These are phyloP conservation scores for Myxozyma mucilagina DNA, from an alignment of 805 yeast genomes.

Conservation along the genomic window DNA sequence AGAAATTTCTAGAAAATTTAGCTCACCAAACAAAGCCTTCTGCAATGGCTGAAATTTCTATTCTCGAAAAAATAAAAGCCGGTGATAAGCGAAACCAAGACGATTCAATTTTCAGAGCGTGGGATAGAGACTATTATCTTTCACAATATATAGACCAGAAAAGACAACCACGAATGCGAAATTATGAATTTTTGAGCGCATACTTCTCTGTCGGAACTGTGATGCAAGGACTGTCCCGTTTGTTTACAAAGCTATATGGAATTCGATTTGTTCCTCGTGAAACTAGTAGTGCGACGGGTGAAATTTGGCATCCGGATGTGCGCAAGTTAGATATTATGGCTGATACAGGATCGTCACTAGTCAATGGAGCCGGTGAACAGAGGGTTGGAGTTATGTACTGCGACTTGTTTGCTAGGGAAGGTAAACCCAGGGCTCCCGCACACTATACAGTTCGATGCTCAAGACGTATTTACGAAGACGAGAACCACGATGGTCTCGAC, in stretches of 20 bases:
- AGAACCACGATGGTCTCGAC: constrained; percentile 44
- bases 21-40: constrained; percentile 53
- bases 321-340: constrained; percentile 76
- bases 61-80: constrained; percentile 38
- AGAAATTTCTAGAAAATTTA: constrained; percentile 63
- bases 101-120: constrained; percentile 60
- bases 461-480: constrained; percentile 66
- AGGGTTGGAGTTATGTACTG: constrained; percentile 80
- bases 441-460: constrained; percentile 96
- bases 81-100: constrained; percentile 42
- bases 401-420: constrained; percentile 77
- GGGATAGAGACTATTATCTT: constrained; percentile 82
- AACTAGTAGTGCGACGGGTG: constrained; percentile 55
- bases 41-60: constrained; percentile 59
- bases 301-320: constrained; percentile 87
- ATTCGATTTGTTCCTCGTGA: constrained; percentile 68
- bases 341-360: constrained; percentile 49
- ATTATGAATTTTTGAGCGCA: constrained; percentile 53
- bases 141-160: constrained; percentile 38
- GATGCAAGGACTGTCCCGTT: constrained; percentile 72
- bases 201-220: constrained; percentile 85
- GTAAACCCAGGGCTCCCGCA: constrained; percentile 77
- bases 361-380: constrained; percentile 15
- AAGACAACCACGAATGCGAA: constrained; percentile 42
- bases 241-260: constrained; percentile 74